phyloP scores from a whole-genome alignment of 148 eudicot genomes.

The Rhododendron simsii region DNA sequence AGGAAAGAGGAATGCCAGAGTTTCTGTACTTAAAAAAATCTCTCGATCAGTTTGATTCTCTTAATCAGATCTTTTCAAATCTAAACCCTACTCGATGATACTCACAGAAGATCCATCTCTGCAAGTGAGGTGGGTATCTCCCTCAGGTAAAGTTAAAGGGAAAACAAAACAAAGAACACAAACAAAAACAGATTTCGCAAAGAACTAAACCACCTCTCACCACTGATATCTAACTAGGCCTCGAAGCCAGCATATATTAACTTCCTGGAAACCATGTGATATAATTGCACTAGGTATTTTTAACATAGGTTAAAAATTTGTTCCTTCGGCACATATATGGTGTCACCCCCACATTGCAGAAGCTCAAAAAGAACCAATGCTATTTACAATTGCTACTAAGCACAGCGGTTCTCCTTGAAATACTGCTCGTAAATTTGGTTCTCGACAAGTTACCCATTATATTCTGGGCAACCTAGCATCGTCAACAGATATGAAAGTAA shows the following conservation, averaged over 20 bases:
- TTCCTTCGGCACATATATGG: not conserved
- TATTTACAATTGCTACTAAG: constrained; percentile 19
- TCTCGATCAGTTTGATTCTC: not conserved
- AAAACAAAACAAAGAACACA: not conserved
- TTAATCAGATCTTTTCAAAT: not conserved
- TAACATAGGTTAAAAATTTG: not conserved
- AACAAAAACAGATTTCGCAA: not conserved
- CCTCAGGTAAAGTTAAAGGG: not conserved
- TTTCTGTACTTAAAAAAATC: not conserved
- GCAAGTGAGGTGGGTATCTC: not conserved
- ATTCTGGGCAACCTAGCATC: too few relatives aligned
- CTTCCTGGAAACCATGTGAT: not conserved
- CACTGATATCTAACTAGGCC: not conserved
- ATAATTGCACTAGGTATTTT: not conserved
- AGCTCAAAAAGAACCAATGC: constrained; percentile 30
- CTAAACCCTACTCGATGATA: not conserved
- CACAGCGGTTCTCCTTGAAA: constrained; percentile 27
- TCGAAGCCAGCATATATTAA: not conserved
- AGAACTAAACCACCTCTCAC: not conserved
- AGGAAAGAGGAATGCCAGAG: not conserved
- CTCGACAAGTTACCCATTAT: not conserved
- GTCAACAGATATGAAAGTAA: too few relatives aligned
- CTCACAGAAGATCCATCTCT: not conserved
- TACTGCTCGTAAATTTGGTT: constrained; percentile 20
- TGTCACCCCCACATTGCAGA: constrained; percentile 14